A percentile compares a stretch with the other conserved stretches of the same genome.
Evolutionary conservation across 176 grass and related monocot genomes (phyloP).

Genomic region (Echinochloa phyllopogon): DNA sequence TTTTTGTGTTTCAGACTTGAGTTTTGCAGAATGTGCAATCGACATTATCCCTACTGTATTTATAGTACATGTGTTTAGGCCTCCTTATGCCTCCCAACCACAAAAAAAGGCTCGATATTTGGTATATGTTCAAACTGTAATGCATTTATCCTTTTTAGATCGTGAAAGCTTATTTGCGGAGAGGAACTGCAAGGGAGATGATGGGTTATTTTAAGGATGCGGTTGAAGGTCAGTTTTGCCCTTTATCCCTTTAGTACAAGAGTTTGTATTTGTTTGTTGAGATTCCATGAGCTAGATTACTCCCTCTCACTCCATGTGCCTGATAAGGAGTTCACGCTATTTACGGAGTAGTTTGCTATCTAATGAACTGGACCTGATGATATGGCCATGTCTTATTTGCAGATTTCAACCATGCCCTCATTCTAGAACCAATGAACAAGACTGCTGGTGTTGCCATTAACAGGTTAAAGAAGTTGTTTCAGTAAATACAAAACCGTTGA

Average conservation of each 20-base stretch:
- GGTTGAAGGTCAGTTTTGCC: constrained; percentile 74
- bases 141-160: constrained; percentile 49
- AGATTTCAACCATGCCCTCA: constrained; percentile 97
- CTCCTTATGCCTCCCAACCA: not conserved
- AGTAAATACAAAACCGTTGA: constrained; percentile 43
- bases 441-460: constrained; percentile 68
- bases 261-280: not conserved
- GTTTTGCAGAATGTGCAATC: not conserved
- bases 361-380: constrained; percentile 4
- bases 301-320: not conserved
- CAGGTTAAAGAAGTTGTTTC: constrained; percentile 89
- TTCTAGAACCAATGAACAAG: constrained; percentile 96
- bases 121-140: not conserved
- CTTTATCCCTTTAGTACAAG: not conserved
- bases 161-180: constrained; percentile 96
- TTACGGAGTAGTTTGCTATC: not conserved
- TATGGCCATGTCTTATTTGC: constrained; percentile 33
- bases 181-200: constrained; percentile 95
- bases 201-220: constrained; percentile 92
- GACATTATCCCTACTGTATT: constrained; percentile 5
- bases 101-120: not conserved
- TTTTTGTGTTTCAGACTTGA: not conserved
- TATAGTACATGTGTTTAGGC: not conserved
- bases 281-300: not conserved
- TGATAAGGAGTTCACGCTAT: not conserved